Base-by-base conservation (phyloP, 2,329 filamentous ascomycete genomes). In the Raffaelea deltoideospora region DNA sequence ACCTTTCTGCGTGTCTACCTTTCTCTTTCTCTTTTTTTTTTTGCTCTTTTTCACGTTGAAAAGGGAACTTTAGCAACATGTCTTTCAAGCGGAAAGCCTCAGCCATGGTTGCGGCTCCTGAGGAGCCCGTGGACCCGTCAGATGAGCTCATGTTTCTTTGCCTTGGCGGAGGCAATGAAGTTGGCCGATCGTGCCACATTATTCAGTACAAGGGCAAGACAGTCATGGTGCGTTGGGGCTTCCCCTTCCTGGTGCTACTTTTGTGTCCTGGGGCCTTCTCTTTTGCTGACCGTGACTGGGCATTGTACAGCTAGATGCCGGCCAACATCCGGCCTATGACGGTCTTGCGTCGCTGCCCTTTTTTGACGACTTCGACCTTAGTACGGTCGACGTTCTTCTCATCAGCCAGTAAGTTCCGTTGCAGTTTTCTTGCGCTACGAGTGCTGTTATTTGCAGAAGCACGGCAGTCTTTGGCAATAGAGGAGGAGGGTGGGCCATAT, bases 201-300 rank as follows among this genome's bases (percentile, higher is more conserved):
- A 77, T 98, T 41, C 86, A 96, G 53, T 98, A 98, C 71, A 98
- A 96, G 61, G 90, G 90, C 43, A 98, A 98, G 60, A 96, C 88
- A 6, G 85, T 98, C 47, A 98, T 98, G 90, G 86, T 92, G 64
- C 48, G 74, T 34, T 3, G 24, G n/a, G 22, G 11, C 27, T 13
- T 19, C 20, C 23, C n/a, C 24, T 10, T 31, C 23, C 17, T 4
- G n/a, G 34, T 15, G 10, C 14, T 1, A 5, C 18, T 17, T n/a
- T 13, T 22, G 18, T 8, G n/a, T 29, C 36, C 39, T 19, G 42
- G 37, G n/a, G n/a, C n/a, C n/a, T 14, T 33, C 38, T 39, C 10
- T 36, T 35, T 34, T 19, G 20, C 31, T 29, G 9, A 24, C 3
- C n/a, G 10, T 10, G 2, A 22, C 19, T 33, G 4, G n/a, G 11